Evolutionary conservation across 306 rosid genomes (phyloP).

Genomic region (Cyamopsis tetragonoloba): DNA sequence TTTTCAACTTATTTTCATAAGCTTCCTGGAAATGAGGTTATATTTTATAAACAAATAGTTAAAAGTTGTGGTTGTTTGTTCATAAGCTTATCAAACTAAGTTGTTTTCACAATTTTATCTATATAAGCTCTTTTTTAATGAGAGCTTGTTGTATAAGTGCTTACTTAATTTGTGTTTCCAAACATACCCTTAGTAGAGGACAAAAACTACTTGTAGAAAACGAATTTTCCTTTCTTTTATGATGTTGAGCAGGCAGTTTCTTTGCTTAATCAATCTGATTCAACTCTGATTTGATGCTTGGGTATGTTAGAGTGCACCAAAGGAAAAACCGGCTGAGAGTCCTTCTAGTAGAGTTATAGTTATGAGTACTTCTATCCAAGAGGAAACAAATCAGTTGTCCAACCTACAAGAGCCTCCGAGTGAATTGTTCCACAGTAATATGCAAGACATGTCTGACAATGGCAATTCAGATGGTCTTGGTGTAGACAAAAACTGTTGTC

Average conservation of each 20-base stretch:
- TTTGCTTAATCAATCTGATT: conserved; percentile 9
- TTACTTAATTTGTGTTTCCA: too few species aligned
- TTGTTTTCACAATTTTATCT: too few species aligned
- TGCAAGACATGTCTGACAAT: conserved; percentile 33
- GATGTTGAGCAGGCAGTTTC: not conserved
- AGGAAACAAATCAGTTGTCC: conserved; percentile 33
- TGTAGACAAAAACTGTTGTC: conserved; percentile 24
- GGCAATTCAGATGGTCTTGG: conserved; percentile 28
- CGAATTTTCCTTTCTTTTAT: conserved; percentile 9
- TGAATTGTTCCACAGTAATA: conserved; percentile 26
- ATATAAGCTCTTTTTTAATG: too few species aligned
- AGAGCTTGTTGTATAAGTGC: too few species aligned
- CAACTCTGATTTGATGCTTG: conserved; percentile 35
- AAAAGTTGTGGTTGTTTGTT: not conserved
- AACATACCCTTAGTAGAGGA: not conserved
- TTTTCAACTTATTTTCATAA: too few species aligned
- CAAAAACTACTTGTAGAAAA: not conserved
- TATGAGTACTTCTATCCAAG: conserved; percentile 36
- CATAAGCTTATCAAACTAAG: too few species aligned
- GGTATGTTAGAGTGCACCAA: conserved; percentile 30
- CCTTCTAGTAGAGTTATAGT: conserved; percentile 33
- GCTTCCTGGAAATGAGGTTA: too few species aligned
- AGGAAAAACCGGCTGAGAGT: conserved; percentile 27
- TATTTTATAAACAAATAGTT: too few species aligned
- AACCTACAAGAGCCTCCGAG: conserved; percentile 26